Evolutionary conservation across 495 filamentous ascomycete genomes (phyloP).

Genomic region (Sordaria brevicollis): DNA sequence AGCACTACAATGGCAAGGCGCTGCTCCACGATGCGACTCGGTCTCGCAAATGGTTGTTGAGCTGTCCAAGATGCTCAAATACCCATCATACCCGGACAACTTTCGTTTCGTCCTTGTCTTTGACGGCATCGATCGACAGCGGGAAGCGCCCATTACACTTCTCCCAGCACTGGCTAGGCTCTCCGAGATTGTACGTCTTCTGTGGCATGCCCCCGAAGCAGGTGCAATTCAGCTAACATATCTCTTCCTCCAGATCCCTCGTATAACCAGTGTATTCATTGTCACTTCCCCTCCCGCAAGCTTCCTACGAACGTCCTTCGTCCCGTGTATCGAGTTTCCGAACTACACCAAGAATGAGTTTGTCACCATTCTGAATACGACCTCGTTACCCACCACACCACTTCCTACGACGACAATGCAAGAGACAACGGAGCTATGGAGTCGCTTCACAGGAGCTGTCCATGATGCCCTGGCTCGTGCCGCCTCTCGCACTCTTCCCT

Average conservation of each 20-base stretch:
- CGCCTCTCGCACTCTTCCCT: conserved; percentile 53
- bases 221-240: not conserved
- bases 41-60: conserved; percentile 63
- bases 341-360: conserved; percentile 74
- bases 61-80: conserved; percentile 48
- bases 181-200: conserved; percentile 21
- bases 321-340: conserved; percentile 76
- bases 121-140: conserved; percentile 82
- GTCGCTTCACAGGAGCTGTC: conserved; percentile 61
- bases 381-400: conserved; percentile 20
- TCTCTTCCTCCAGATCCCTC: conserved; percentile 55
- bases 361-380: conserved; percentile 54
- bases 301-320: conserved; percentile 58
- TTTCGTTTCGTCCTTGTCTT: conserved; percentile 67
- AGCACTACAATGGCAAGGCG: conserved; percentile 35
- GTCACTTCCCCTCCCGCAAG: conserved; percentile 60
- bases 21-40: conserved; percentile 57
- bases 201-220: not conserved
- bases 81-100: conserved; percentile 20
- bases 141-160: conserved; percentile 69
- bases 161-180: conserved; percentile 50
- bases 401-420: conserved; percentile 28
- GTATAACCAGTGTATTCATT: conserved; percentile 67
- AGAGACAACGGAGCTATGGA: conserved; percentile 59
- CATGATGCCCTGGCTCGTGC: conserved; percentile 63